Percentiles rank a stretch among this genome's conserved stretches.
Evolutionary conservation across 2,329 filamentous ascomycete genomes (phyloP).

Genomic region (Stenocarpella maydis): DNA sequence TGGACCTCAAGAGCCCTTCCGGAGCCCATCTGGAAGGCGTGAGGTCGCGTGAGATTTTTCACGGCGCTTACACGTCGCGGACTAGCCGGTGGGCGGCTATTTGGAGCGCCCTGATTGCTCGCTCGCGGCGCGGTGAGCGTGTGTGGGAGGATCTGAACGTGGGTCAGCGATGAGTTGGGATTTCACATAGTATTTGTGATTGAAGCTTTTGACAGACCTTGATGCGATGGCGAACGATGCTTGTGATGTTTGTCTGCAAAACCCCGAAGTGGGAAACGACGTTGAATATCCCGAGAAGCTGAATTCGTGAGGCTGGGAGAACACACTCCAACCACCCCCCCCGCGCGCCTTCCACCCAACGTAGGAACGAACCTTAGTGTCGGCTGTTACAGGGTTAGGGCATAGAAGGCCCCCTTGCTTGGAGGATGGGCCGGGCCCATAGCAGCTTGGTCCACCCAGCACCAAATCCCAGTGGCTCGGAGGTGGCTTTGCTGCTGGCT

Average conservation of each 20-base stretch:
- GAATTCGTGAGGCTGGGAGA: neutral
- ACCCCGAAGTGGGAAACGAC: neutral
- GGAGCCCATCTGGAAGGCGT: conserved; percentile 16
- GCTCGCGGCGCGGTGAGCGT: conserved; percentile 6
- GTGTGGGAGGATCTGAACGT: neutral
- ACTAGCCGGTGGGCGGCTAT: conserved; percentile 32
- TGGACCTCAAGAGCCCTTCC: neutral
- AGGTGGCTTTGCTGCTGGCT: conserved; percentile 24
- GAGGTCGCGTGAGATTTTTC: conserved; percentile 15
- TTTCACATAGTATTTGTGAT: neutral
- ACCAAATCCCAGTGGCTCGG: conserved; percentile 22
- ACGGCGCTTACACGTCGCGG: conserved; percentile 30
- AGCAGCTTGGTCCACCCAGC: conserved; percentile 2
- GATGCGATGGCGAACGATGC: neutral
- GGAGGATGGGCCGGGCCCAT: too few relatives aligned
- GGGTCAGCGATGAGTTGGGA: conserved; percentile 17
- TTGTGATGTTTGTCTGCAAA: neutral
- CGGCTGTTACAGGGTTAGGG: neutral
- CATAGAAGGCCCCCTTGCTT: too few relatives aligned
- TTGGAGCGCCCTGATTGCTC: conserved; percentile 31
- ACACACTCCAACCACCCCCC: neutral
- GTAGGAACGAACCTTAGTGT: too few relatives aligned
- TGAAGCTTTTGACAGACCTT: neutral
- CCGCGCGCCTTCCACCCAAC: too few relatives aligned
- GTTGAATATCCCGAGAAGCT: neutral